A percentile compares a stretch with the other conserved stretches of the same genome.
Conservation (phyloP, 306 rosid genomes). For the Myrica gale region DNA sequence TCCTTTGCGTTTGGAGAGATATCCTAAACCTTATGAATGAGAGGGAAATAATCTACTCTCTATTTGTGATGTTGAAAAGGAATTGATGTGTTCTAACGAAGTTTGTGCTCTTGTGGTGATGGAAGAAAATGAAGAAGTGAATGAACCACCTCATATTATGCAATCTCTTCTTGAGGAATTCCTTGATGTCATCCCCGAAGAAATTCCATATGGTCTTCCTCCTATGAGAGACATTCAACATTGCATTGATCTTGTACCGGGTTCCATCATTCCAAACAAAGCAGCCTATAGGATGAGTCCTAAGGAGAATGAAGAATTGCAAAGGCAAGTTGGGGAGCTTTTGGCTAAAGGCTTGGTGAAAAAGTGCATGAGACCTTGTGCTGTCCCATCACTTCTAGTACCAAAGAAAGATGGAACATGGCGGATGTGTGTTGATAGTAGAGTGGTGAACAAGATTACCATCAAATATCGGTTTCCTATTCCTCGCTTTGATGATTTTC, state of each 20-base stretch:
- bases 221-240: background rate
- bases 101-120: background rate
- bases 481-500: background rate
- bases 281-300: background rate
- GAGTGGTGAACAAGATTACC: background rate
- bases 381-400: background rate
- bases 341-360: background rate
- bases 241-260: background rate
- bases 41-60: background rate
- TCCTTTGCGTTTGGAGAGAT: background rate
- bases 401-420: background rate
- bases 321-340: background rate
- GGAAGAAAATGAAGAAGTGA: no score
- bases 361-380: background rate
- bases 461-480: background rate
- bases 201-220: no score
- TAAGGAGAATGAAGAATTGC: background rate
- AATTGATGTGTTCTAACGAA: no score
- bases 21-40: background rate
- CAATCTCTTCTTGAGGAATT: background rate
- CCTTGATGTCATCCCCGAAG: no score
- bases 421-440: background rate
- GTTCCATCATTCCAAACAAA: background rate
- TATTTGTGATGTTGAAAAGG: no score
- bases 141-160: background rate